A percentile compares a stretch with the other conserved stretches of the same genome.
Evolutionary conservation across 345 rosid genomes (phyloP).

Genomic region (Rhizophora apiculata): DNA sequence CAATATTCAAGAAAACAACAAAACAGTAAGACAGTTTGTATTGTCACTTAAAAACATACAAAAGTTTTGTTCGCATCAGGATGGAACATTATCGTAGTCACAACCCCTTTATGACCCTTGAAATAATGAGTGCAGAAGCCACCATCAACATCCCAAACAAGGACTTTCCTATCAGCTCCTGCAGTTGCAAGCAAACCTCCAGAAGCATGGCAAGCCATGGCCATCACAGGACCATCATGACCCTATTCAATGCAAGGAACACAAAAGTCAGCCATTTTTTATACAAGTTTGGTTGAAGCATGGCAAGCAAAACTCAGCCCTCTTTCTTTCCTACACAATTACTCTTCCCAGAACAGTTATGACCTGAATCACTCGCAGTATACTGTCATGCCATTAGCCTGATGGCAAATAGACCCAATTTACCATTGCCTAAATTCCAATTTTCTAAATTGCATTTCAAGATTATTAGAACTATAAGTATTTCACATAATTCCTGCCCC

Average conservation of each 20-base stretch:
- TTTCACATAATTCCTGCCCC: too few relatives aligned
- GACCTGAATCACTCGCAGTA: too few relatives aligned
- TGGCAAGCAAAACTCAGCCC: not conserved
- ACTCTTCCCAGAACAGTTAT: too few relatives aligned
- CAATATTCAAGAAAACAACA: not conserved
- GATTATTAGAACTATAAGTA: too few relatives aligned
- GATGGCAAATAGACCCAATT: too few relatives aligned
- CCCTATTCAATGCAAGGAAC: constrained; percentile 47
- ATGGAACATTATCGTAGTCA: constrained; percentile 72
- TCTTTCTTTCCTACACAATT: not conserved
- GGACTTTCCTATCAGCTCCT: constrained; percentile 97
- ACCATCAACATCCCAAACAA: constrained; percentile 98
- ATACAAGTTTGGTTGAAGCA: not conserved
- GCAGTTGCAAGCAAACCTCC: constrained; percentile 95
- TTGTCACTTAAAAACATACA: constrained; percentile 41
- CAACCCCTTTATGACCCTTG: constrained; percentile 92
- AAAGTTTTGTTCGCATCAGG: constrained; percentile 57
- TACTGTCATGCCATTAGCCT: too few relatives aligned
- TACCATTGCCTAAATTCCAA: too few relatives aligned
- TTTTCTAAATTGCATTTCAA: too few relatives aligned
- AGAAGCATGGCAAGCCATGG: constrained; percentile 89
- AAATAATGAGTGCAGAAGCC: constrained; percentile 94
- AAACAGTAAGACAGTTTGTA: not conserved
- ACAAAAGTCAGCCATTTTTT: not conserved
- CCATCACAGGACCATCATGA: constrained; percentile 88